Evolutionary conservation across 2,329 filamentous ascomycete species (phyloP), one percentile per base, ranked within the genome.

Genomic region (Colletotrichum zoysiae): DNA sequence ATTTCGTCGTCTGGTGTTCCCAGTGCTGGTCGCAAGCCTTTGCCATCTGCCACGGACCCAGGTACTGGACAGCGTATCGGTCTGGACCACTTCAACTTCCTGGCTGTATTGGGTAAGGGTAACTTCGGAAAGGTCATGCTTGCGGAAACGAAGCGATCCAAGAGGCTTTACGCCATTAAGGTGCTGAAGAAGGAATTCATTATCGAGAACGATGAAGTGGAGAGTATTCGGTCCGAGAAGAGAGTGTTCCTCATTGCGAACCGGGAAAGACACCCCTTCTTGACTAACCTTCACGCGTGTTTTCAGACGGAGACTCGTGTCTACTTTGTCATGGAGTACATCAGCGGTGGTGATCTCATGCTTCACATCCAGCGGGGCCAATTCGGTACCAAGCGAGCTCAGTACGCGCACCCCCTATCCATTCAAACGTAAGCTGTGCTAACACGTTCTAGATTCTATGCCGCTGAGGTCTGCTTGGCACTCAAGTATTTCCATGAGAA

Each of bases 71-170:
- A 92, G 78, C 90, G 95, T 65, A 98, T 99, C 79, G 96, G 96
- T 23, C 86, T 99, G 57, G 97, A 99, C 80, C 95, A 99, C 83
- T 99, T 99, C 88, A 99, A 99, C 81, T 99, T 99, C 88, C 88
- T 99, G 75, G 95, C 97, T 75, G 96, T 99, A 65, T 89, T 99
- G 75, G 96, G 96, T 79, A 99, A 99, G 84, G 96, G 96, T 85
- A 99, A 99, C 84, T 99, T 99, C 80, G 96, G 96, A 82, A 99
- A 99, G 84, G 96, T 99, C 84, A 99, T 99, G 96, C 86, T 99
- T 81, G 96, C 96, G 2, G 97, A 99, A 84, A 97, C 96, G 1
- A 99, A 99, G 86, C 91, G 91, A 67, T 91, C 93, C 12, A 94
- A 95, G 82, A 93, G 95, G 81, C 87, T 99, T 9, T 99, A 98